Conservation (phyloP, 306 rosid species). For the Argentina anserina region DNA sequence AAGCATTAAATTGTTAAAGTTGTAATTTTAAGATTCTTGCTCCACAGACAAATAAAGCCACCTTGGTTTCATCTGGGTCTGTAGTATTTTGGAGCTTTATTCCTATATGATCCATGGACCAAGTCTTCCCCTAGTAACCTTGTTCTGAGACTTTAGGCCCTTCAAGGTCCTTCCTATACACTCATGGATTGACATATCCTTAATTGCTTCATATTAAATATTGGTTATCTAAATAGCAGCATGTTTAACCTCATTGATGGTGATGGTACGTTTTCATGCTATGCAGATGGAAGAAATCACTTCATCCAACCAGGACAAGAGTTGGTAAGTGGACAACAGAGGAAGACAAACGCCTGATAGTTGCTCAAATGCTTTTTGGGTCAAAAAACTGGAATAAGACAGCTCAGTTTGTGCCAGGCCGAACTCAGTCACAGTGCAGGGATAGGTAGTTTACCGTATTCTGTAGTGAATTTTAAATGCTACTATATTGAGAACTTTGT, state of each 20-base stretch:
- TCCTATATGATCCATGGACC: background rate
- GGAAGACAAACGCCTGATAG: slow-evolving; percentile 70
- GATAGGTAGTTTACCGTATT: slow-evolving; percentile 58
- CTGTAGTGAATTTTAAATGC: background rate
- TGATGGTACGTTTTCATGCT: slow-evolving; percentile 13
- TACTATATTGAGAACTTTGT: slow-evolving; percentile 17
- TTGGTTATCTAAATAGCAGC: background rate
- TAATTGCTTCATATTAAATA: background rate
- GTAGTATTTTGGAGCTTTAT: background rate
- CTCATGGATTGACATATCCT: background rate
- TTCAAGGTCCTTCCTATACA: background rate
- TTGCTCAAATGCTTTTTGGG: slow-evolving; percentile 89
- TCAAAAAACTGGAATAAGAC: slow-evolving; percentile 78
- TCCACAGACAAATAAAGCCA: background rate
- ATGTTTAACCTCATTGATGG: background rate
- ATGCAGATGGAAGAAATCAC: slow-evolving; percentile 82
- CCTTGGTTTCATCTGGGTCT: background rate
- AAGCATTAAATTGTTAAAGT: background rate
- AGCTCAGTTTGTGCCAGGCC: slow-evolving; percentile 82
- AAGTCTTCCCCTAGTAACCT: background rate
- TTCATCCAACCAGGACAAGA: slow-evolving; percentile 62
- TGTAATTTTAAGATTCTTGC: background rate
- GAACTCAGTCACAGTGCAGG: slow-evolving; percentile 90
- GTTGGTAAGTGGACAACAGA: slow-evolving; percentile 67
- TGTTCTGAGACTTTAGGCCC: background rate